Evolutionary conservation across 768 basidiomycete species (phyloP).

Genomic region (Botryobasidium botryosum): DNA sequence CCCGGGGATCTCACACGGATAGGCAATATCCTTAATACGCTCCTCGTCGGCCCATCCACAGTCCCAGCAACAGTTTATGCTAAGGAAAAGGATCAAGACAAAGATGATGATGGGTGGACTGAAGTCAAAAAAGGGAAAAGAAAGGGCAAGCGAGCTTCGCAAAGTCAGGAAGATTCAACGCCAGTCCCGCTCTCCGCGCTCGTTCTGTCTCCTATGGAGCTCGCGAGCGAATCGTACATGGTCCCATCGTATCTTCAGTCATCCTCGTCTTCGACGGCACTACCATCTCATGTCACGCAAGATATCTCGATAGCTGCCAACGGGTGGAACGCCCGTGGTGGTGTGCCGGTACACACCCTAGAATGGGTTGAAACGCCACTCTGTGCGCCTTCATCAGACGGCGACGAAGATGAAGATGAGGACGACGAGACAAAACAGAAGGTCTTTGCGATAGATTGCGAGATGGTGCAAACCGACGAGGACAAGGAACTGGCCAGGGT

Average conservation of each 20-base stretch:
- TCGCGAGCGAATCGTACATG: conserved; percentile 48
- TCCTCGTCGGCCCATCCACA: conserved; percentile 69
- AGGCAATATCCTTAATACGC: conserved; percentile 68
- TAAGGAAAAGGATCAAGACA: conserved; percentile 45
- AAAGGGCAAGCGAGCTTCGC: conserved; percentile 8
- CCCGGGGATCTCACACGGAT: conserved; percentile 76
- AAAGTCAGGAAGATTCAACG: background rate
- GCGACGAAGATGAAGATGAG: conserved; percentile 19
- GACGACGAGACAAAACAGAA: conserved; percentile 20
- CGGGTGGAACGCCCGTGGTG: conserved; percentile 7
- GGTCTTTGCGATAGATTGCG: conserved; percentile 85
- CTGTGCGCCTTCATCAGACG: conserved; percentile 14
- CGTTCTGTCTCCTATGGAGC: conserved; percentile 31
- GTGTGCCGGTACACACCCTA: conserved; percentile 16
- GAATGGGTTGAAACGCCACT: conserved; percentile 79
- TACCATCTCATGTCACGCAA: conserved; percentile 39
- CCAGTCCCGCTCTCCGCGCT: background rate
- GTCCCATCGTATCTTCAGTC: conserved; percentile 67
- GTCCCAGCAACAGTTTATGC: conserved; percentile 25
- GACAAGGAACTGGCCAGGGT: conserved; percentile 81
- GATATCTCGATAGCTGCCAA: conserved; percentile 40
- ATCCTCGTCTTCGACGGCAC: conserved; percentile 73
- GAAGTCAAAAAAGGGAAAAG: conserved; percentile 20
- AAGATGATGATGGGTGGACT: conserved; percentile 25
- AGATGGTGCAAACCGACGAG: conserved; percentile 58